Percentiles rank a stretch among this genome's conserved stretches.
Conservation (phyloP, 116 monocot species). For the Zostera marina region DNA sequence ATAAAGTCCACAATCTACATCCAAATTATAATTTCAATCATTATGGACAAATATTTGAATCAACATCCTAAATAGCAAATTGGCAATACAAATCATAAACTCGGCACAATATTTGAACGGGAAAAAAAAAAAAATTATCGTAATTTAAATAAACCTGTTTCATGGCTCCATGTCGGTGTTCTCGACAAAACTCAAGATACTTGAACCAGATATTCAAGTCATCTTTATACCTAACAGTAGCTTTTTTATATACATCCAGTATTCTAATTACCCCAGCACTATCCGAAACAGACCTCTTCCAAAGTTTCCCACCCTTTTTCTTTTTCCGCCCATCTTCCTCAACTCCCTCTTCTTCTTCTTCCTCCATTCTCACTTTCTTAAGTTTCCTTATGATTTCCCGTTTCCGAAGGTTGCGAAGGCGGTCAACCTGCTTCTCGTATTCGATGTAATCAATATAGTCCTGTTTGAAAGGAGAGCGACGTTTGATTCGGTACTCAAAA, state of each 20-base stretch:
- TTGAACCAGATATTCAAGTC: constrained; percentile 76
- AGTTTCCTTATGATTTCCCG: constrained; percentile 27
- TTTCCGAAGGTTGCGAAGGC: constrained; percentile 39
- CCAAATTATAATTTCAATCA: neutral
- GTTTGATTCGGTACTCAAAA: constrained; percentile 75
- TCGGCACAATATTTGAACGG: neutral
- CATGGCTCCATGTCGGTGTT: constrained; percentile 56
- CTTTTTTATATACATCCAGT: constrained; percentile 45
- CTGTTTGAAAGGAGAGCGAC: constrained; percentile 40
- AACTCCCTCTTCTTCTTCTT: constrained; percentile 7
- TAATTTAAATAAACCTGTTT: constrained; percentile 24
- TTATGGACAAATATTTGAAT: neutral
- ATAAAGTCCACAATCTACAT: too few relatives aligned
- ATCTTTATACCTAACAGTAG: constrained; percentile 36
- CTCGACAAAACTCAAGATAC: constrained; percentile 71
- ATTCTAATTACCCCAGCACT: constrained; percentile 43
- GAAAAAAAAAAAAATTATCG: neutral
- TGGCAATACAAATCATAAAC: neutral
- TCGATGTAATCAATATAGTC: constrained; percentile 68
- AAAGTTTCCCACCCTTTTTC: constrained; percentile 11
- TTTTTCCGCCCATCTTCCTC: neutral
- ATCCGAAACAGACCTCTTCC: constrained; percentile 48
- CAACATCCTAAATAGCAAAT: neutral
- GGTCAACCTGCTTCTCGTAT: constrained; percentile 51
- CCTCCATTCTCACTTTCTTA: constrained; percentile 1